Base-by-base conservation (phyloP, 306 rosid species). In the Coriaria nepalensis region DNA sequence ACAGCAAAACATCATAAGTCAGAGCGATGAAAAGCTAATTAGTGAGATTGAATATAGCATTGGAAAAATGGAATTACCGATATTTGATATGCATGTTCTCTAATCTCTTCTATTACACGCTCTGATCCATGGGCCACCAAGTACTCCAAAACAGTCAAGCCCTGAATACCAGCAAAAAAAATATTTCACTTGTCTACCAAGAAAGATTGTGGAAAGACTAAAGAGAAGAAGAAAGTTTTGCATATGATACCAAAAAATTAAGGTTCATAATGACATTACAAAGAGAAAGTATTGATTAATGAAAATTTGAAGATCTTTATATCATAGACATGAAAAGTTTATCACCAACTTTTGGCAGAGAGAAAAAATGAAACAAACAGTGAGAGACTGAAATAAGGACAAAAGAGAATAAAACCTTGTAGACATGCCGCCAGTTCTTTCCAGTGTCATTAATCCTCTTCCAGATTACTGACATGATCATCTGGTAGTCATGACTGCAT, bases 381-480 rank as follows among this genome's bases (percentile, higher is more conserved):
- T 20, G 29, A 20, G 29, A 20, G 3, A 20, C 29, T 20, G 29
- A 20, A 20, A 3, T 20, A 20, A 20, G 29, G 29, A 20, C 29
- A 20, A 20, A 20, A 20, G 3, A 20, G 29, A 20, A 20, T 20
- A 3, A 3, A 20, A 92, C 98, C 98, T 92, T 92, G 73, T 85
- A 92, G 63, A 92, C 98, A 50, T 92, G 98, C 49, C 98, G 87
- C 98, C 98, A 92, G 58, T 92, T 92, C 82, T 85, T 92, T 47
- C 98, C 98, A 55, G 94, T 79, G 69, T 92, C 98, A 58, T 79
- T 92, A 59, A 92, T 66, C 64, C 98, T 80, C 77, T 85, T 92
- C 98, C 98, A 92, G 57, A 85, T 53, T 54, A 85, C 86, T 13
- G 88, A 8, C 98, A 92, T 92, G 58, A 92, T 86, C 87, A 92